Base-by-base conservation (phyloP, 202 grass and related monocot species). In the Setaria viridis region DNA sequence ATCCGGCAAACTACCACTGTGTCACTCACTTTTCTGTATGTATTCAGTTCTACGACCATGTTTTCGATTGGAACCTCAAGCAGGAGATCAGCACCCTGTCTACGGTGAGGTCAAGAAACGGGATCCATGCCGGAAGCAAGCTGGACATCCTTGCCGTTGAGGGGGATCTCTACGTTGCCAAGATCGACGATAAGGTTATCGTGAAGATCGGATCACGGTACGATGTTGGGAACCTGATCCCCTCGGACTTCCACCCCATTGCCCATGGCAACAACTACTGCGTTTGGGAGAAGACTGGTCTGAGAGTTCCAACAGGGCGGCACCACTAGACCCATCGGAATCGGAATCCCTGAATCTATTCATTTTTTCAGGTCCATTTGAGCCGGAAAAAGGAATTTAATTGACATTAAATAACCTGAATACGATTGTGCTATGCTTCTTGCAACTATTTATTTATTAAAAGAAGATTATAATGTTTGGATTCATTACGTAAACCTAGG, bases 11-110 rank as follows among this genome's bases (percentile, higher is more conserved):
- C 25, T 25, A 25, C 25, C 25, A 25, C 25, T 25, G 25, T 25
- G 25, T 25, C 25, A 25, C 25, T 25, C 25, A 25, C 25, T 25
- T 25, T 25, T 25, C 25, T 25, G 25, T 25, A 25, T 25, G 25
- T 25, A 25, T 25, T 21, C 76, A 95, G 93, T 95, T 95, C 79
- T 95, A 95, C 59, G 95, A 97, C 74, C 92, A 94, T 11, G 76
- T 93, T 2, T 93, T 97, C 14, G 89, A 94, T 43, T 91, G 90
- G 95, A 94, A 94, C 46, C 41, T 93, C 16, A 94, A 91, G 79
- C 86, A 88, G 13, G 87, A 87, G 87, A 97, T 97, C 77, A 72
- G 75, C 70, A 5, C 41, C n/a, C 6, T 97, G 62, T 77, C 90
- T 1, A 76, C 90, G 0, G 69, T 97, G 14, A 80, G 95, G 62